Evolutionary conservation across 2,329 filamentous ascomycete genomes (phyloP), one percentile per base, ranked within the genome.

Genomic region (Colletotrichum sp.): DNA sequence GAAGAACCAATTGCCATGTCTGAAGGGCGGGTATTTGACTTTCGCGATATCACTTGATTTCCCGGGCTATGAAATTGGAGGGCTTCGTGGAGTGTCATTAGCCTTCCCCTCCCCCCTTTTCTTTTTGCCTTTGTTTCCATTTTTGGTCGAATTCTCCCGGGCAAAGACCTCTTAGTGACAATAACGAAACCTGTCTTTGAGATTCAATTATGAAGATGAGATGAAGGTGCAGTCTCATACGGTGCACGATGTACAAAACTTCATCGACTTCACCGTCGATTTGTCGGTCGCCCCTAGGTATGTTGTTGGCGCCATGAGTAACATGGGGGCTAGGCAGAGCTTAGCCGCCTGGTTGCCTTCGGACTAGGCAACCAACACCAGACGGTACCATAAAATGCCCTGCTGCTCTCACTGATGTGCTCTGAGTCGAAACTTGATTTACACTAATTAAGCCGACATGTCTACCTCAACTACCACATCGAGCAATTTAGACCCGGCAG

Each of bases 401-500:
- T n/a, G 38, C 18, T 48, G 38, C 18, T n/a, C 38, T 12, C 9
- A 4, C 43, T 52, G 32, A 34, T 34, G 32, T 34, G 10, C 43
- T 52, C 43, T 52, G n/a, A 7, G n/a, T 13, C 43, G 10, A 21
- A 48, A 4, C n/a, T 52, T 2, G 1, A 52, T 7, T 52, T 4
- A 21, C 43, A 48, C 18, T n/a, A 38, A 9, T n/a, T n/a, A 4
- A 48, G 43, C n/a, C n/a, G n/a, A 21, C 10, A 52, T 52, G 43
- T 52, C 43, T 21, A 13, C n/a, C 2, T 13, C 43, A 52, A 52
- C 5, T 52, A 52, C 43, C 10, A 52, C n/a, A 21, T 52, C 43
- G 43, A 52, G n/a, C 43, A 7, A 4, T 26, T 63, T 78, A n/a
- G 71, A 78, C 65, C 75, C 70, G 7, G 30, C 30, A 3, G 64